Base-by-base conservation (phyloP, 129 eudicot species). In the Lactuca saligna region DNA sequence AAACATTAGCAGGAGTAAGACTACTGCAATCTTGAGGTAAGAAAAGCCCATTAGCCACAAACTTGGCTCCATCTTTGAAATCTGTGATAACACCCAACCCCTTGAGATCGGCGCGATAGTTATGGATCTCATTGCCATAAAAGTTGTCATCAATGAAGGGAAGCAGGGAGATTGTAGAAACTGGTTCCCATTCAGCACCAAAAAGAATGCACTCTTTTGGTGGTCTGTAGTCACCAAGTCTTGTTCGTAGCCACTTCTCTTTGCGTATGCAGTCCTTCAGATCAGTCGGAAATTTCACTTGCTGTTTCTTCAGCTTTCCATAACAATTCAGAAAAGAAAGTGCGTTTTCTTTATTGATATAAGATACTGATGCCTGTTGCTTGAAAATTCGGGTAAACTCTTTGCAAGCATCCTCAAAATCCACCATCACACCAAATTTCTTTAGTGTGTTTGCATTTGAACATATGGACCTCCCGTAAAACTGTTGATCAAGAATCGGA, bases 81-180 rank as follows among this genome's bases (percentile, higher is more conserved):
- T 79, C 72, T 35, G 54, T 51, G 17, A 72, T 61, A 8, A 87
- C 89, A 32, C 87, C 85, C 60, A 87, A 61, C 50, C 44, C 50
- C 17, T 69, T 63, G 3, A 87, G 82, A 64, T 83, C 85, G 20
- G 8, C 70, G 37, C 54, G 34, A 60, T 60, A 87, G 8, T 69
- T 73, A 25, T 17, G 44, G 11, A 87, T 76, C 38, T 13, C 41
- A 16, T 42, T 54, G 5, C 87, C 85, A 2, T 83, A 84, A 8
- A 55, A 74, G 1, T 54, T 70, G 14, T 87, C 89, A 71, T 84
- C 87, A 48, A 84, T 70, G 42, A 81, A 87, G 3, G 89, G 94
- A 64, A 87, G 84, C 14, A 44, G 14, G 0, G 83, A 72, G 25
- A 87, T 76, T 10, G 51, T 32, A 29, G 87, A 73, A 51, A 87